phyloP scores from a whole-genome alignment of 352 stramenopile species.

The Globisporangium recalcitrans region DNA sequence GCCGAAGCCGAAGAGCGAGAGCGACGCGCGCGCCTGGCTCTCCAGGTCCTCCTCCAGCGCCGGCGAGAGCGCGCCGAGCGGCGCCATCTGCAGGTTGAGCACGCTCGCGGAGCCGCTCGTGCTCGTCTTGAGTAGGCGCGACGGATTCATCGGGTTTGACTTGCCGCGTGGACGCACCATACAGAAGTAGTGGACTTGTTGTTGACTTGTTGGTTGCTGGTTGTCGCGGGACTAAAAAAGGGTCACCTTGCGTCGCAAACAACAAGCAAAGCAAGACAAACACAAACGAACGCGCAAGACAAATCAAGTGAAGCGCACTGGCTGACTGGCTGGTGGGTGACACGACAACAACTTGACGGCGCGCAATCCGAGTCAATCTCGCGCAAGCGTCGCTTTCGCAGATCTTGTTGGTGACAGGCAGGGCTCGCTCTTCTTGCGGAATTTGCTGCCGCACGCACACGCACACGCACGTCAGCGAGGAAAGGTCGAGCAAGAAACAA shows the following conservation, averaged over 20 bases:
- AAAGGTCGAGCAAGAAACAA: not conserved
- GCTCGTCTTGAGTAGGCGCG: constrained; percentile 15
- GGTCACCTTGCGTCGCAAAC: constrained; percentile 4
- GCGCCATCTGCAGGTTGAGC: constrained; percentile 36
- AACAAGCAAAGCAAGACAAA: not conserved
- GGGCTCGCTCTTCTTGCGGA: not conserved
- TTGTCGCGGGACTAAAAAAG: not conserved
- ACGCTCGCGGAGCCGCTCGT: constrained; percentile 13
- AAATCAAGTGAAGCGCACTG: not conserved
- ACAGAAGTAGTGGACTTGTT: not conserved
- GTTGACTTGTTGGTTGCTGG: not conserved
- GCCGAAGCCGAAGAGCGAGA: constrained; percentile 74
- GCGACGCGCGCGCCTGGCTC: constrained; percentile 49
- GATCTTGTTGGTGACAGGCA: no score
- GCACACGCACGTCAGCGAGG: constrained; percentile 1
- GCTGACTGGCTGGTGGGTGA: not conserved
- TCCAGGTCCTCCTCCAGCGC: constrained; percentile 55
- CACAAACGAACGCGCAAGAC: not conserved
- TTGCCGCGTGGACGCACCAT: constrained; percentile 34
- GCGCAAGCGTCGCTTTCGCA: constrained; percentile 7
- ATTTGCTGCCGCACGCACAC: not conserved
- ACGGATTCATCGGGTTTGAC: constrained; percentile 21
- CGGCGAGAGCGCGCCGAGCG: constrained; percentile 23
- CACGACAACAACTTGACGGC: constrained; percentile 4
- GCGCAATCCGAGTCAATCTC: constrained; percentile 3